A percentile compares a stretch with the other conserved stretches of the same genome.
Evolutionary conservation across 345 rosid species (phyloP).

Genomic region (Clausena lansium): DNA sequence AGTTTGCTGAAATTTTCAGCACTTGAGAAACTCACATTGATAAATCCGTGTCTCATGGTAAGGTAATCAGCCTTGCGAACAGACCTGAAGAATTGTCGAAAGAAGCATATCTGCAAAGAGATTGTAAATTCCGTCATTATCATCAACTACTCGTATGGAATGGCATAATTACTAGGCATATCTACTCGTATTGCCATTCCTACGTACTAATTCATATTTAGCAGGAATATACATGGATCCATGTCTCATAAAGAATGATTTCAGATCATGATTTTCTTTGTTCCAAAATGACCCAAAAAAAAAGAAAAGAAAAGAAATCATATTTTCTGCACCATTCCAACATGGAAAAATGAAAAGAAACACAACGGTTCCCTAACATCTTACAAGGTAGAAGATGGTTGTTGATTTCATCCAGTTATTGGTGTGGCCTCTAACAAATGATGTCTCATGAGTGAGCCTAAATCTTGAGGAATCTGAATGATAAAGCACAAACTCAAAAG

Average conservation of each 20-base stretch:
- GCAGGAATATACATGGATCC: background rate
- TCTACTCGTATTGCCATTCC: background rate
- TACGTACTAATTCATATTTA: background rate
- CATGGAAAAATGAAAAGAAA: background rate
- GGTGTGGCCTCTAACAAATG: slow-evolving; percentile 77
- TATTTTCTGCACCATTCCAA: background rate
- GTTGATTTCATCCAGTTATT: slow-evolving; percentile 53
- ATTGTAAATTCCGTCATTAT: background rate
- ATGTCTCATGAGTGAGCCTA: slow-evolving; percentile 90
- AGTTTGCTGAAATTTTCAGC: background rate
- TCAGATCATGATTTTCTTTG: background rate
- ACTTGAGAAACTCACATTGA: slow-evolving; percentile 48
- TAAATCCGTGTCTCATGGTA: slow-evolving; percentile 90
- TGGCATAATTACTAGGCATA: background rate
- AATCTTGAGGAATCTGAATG: slow-evolving; percentile 68
- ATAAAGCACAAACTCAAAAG: slow-evolving; percentile 9
- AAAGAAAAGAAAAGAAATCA: background rate
- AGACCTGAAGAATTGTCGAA: slow-evolving; percentile 75
- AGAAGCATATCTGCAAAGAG: slow-evolving; percentile 68
- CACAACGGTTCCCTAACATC: slow-evolving; percentile 6
- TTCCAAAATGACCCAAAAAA: background rate
- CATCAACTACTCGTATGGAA: background rate
- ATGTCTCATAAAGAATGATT: background rate
- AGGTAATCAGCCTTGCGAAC: slow-evolving; percentile 75
- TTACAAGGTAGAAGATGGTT: slow-evolving; percentile 63